Base-by-base conservation (phyloP, 768 basidiomycete species). In the Trametes sanguinea region DNA sequence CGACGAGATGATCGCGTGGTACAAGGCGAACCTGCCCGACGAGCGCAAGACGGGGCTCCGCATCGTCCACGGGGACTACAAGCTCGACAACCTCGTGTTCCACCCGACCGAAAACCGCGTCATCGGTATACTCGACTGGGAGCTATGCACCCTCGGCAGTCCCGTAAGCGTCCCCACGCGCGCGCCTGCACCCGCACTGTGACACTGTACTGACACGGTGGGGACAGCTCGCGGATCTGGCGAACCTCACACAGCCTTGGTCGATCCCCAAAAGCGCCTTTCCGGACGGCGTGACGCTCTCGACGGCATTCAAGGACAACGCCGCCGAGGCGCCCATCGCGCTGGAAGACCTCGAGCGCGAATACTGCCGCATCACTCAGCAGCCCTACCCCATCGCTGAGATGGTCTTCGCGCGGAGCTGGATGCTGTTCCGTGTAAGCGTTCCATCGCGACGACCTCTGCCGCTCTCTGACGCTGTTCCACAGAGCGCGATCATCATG, bases 51-150 rank as follows among this genome's bases (percentile, higher is more conserved):
- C 82, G 1, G 92, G 91, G 0, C 77, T 83, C 56, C 86, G 92
- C n/a, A 87, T 99, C 65, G 94, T 98, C 5, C 96, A 98, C 72
- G 96, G 96, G 30, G 96, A 99, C 74, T 98, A 92, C 73, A 99
- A 99, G 74, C 79, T 96, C n/a, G 96, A 99, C 75, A 99, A 99
- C 73, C 73, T 99, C 65, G 83, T 98, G 65, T 98, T 97, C 76
- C 95, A 98, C 68, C 89, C 90, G 0, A 92, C 88, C 0, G 89
- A 98, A 74, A 93, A 95, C 63, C 80, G 84, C 44, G 95, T 98
- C 3, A 94, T 98, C 65, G 97, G 94, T 5, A 94, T 99, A 42
- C 75, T 99, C 52, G 96, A 99, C 70, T 99, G 96, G 96, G 96
- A 99, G 72, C 77, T 99, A 30, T 97, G 94, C 70, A 98, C 96